Conservation (phyloP, 2,329 filamentous ascomycete genomes). For the Phaeosphaeria sp. region DNA sequence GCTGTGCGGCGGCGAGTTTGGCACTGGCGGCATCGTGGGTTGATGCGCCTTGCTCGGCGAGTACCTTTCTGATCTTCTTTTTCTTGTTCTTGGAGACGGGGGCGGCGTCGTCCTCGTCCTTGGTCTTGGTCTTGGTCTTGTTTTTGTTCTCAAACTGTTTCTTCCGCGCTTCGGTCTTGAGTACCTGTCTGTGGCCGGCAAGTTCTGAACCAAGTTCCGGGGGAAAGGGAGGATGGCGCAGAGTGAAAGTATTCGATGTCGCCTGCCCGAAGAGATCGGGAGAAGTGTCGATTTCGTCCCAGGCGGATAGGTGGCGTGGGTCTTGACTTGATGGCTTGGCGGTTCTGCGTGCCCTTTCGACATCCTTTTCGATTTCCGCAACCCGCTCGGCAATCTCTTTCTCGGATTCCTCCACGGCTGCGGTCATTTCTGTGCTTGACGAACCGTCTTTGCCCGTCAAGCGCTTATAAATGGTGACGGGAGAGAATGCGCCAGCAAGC, state of each 20-base stretch:
- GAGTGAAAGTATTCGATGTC: slow-evolving; percentile 68
- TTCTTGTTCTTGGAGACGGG: slow-evolving; percentile 5
- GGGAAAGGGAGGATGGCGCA: slow-evolving; percentile 81
- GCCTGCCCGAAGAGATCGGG: slow-evolving; percentile 74
- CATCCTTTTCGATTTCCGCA: slow-evolving; percentile 18
- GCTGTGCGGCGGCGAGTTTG: slow-evolving; percentile 23
- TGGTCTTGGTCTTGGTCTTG: too few species aligned
- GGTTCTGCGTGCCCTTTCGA: slow-evolving; percentile 12
- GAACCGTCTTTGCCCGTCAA: slow-evolving; percentile 11
- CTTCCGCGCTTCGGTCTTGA: slow-evolving; percentile 67
- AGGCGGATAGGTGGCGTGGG: slow-evolving; percentile 12
- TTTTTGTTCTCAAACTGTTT: too few species aligned
- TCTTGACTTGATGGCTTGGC: slow-evolving; percentile 18
- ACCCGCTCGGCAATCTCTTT: slow-evolving; percentile 1
- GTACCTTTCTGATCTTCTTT: slow-evolving; percentile 1
- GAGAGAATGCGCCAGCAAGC: slow-evolving; percentile 22
- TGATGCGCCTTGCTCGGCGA: slow-evolving; percentile 5
- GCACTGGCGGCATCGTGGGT: slow-evolving; percentile 39
- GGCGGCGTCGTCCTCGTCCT: slow-evolving; percentile 38
- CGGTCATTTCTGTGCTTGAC: slow-evolving; percentile 4
- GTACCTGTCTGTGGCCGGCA: slow-evolving; percentile 66
- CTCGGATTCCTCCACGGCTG: not conserved
- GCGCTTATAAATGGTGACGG: slow-evolving; percentile 25
- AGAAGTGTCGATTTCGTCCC: slow-evolving; percentile 71
- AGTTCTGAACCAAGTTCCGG: slow-evolving; percentile 81